These are phyloP conservation scores for Cenchrus americanus DNA, from an alignment of 176 grass and related monocot species.

Conservation along the genomic window DNA sequence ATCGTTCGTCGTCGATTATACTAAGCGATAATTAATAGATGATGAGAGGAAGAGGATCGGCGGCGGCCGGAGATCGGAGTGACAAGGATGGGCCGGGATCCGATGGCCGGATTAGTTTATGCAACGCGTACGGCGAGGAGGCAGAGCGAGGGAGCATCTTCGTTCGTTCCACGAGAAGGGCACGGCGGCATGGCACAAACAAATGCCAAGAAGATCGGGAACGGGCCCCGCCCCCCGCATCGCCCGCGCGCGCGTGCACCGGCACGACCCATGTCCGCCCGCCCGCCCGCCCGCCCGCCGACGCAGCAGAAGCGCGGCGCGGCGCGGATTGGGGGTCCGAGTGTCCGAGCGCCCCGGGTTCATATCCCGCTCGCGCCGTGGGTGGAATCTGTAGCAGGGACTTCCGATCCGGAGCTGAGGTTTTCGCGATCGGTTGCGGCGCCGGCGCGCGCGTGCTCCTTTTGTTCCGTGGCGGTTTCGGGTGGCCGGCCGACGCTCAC, in stretches of 20 bases:
- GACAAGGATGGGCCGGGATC: constrained; percentile 22
- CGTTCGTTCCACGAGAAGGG: background rate
- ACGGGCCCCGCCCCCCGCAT: background rate
- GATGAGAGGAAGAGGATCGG: background rate
- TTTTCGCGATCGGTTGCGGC: background rate
- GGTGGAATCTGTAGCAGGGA: too few species aligned
- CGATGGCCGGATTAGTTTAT: constrained; percentile 4
- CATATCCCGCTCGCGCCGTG: too few species aligned
- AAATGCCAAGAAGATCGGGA: background rate
- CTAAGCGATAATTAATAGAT: background rate
- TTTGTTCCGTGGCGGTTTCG: background rate
- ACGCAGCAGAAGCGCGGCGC: background rate
- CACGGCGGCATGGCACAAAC: constrained; percentile 7
- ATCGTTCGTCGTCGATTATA: background rate
- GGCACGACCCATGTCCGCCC: constrained; percentile 14
- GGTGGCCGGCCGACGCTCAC: background rate
- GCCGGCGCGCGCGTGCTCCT: background rate
- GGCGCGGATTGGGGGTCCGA: too few species aligned
- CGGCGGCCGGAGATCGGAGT: constrained; percentile 1
- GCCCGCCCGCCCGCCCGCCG: constrained; percentile 22
- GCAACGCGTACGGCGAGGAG: too few species aligned
- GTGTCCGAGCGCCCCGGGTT: too few species aligned
- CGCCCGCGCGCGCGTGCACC: constrained; percentile 10
- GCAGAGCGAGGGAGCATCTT: constrained; percentile 17
- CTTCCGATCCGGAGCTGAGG: background rate